A percentile compares a stretch with the other conserved stretches of the same genome.
phyloP scores from a whole-genome alignment of 805 yeast species.

The Ogataea thermomethanolica region DNA sequence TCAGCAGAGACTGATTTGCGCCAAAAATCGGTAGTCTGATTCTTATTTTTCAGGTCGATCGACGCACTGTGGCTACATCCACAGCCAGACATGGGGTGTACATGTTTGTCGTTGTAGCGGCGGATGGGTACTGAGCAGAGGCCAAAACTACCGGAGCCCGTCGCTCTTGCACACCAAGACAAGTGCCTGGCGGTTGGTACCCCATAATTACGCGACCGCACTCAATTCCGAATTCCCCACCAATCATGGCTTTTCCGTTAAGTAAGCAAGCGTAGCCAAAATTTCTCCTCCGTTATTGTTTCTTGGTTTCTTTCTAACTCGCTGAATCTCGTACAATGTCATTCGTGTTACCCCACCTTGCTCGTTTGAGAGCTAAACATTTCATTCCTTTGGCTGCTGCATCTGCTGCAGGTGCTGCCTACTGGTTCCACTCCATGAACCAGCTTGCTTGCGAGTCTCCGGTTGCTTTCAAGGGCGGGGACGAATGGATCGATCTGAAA shows the following conservation, averaged over 20 bases:
- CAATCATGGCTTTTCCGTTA: constrained; percentile 4
- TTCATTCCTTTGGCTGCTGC: constrained; percentile 20
- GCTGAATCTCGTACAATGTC: constrained; percentile 8
- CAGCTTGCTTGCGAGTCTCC: constrained; percentile 29
- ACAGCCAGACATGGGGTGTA: too few species aligned
- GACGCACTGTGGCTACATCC: not conserved
- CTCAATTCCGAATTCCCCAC: not conserved
- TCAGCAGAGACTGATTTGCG: too few species aligned
- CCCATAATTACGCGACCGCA: too few species aligned
- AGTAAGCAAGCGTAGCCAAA: not conserved
- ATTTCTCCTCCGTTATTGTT: not conserved
- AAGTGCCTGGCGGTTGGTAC: too few species aligned
- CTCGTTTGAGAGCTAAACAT: constrained; percentile 16
- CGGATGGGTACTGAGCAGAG: too few species aligned
- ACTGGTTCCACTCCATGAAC: constrained; percentile 43
- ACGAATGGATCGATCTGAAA: constrained; percentile 70
- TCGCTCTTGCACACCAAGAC: too few species aligned
- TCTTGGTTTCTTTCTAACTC: not conserved
- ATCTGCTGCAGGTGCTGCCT: constrained; percentile 22
- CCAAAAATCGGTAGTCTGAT: not conserved
- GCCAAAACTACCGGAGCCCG: too few species aligned
- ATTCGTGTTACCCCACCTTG: constrained; percentile 4
- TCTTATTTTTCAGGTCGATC: constrained; percentile 1
- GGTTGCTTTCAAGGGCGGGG: constrained; percentile 57
- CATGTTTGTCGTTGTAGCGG: too few species aligned